A percentile compares a stretch with the other conserved stretches of the same genome.
Conservation (phyloP, 345 rosid species). For the Conringia planisiliqua region DNA sequence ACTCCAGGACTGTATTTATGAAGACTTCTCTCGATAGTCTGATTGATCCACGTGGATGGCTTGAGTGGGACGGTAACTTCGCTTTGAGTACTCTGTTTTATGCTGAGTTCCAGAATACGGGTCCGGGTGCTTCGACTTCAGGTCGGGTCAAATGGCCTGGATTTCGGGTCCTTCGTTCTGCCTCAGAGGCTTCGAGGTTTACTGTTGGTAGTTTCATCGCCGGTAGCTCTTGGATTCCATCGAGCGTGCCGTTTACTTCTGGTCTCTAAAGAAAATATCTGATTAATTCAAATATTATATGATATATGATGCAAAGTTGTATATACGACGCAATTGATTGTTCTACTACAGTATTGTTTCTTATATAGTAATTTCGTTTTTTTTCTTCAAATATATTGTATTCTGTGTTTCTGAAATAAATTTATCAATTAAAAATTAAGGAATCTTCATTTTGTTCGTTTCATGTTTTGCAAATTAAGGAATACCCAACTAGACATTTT, state of each 20-base stretch:
- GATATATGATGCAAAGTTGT: slow-evolving; percentile 12
- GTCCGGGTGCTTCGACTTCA: slow-evolving; percentile 47
- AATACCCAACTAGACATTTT: background rate
- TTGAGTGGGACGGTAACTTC: slow-evolving; percentile 52
- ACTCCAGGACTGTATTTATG: slow-evolving; percentile 49
- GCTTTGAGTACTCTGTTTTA: slow-evolving; percentile 46
- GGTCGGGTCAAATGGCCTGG: slow-evolving; percentile 54
- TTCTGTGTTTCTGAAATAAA: background rate
- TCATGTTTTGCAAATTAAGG: background rate
- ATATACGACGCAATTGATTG: slow-evolving; percentile 21
- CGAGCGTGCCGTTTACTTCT: slow-evolving; percentile 46
- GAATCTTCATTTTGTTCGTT: background rate
- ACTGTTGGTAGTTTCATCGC: slow-evolving; percentile 50
- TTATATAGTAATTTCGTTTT: background rate
- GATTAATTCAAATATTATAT: background rate
- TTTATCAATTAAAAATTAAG: background rate
- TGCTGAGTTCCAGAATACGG: slow-evolving; percentile 57
- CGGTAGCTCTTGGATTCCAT: slow-evolving; percentile 50
- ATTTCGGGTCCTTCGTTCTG: slow-evolving; percentile 39
- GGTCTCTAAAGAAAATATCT: slow-evolving; percentile 33
- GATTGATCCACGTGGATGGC: slow-evolving; percentile 55
- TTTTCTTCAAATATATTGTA: background rate
- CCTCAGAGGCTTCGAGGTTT: slow-evolving; percentile 47
- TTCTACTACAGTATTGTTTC: slow-evolving; percentile 3
- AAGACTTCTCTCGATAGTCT: slow-evolving; percentile 48